Evolutionary conservation across 768 basidiomycete genomes (phyloP).

Genomic region (Multifurca ochricompacta): DNA sequence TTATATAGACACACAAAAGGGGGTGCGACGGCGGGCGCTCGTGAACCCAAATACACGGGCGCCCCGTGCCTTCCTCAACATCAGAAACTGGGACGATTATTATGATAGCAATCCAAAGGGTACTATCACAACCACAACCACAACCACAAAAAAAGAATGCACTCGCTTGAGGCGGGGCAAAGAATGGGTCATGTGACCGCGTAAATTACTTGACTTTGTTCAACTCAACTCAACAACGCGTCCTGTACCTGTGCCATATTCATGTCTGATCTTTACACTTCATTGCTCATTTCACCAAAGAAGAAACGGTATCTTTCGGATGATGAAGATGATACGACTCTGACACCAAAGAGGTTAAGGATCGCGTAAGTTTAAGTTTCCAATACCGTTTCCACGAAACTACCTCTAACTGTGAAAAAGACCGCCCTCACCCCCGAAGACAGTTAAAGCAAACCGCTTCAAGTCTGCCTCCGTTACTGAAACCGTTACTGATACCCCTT

Average conservation of each 20-base stretch:
- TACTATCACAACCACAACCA: no score
- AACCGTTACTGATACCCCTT: slow-evolving; percentile 20
- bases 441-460: slow-evolving; percentile 30
- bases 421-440: slow-evolving; percentile 52
- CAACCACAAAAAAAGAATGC: no score
- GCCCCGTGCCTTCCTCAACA: slow-evolving; percentile 13
- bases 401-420: slow-evolving; percentile 27
- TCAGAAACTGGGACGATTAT: background rate
- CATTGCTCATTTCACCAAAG: slow-evolving; percentile 56
- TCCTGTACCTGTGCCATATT: background rate
- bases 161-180: no score
- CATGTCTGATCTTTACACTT: slow-evolving; percentile 57
- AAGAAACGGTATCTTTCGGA: slow-evolving; percentile 56
- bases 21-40: background rate
- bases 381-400: background rate
- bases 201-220: background rate
- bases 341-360: slow-evolving; percentile 67
- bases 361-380: slow-evolving; percentile 35
- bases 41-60: slow-evolving; percentile 17
- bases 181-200: slow-evolving; percentile 18
- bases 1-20: no score
- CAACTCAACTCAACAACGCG: no score
- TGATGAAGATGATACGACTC: slow-evolving; percentile 41
- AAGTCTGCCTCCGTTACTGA: slow-evolving; percentile 8
- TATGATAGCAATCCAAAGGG: no score